phyloP scores from a whole-genome alignment of 1,284 basidiomycete species.

The Boletus mariae region DNA sequence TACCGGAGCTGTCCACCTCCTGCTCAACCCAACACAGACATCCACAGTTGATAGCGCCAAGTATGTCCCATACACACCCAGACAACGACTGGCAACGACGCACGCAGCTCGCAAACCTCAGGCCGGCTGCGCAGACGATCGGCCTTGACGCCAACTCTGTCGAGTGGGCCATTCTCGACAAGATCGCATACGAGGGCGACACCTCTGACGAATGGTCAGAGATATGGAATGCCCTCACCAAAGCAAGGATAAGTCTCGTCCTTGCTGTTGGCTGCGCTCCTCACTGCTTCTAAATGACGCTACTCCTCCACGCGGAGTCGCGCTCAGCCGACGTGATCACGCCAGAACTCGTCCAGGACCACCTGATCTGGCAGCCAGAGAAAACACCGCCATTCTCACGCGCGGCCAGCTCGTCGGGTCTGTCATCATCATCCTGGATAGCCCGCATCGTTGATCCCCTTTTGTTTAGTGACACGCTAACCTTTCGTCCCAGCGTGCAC shows the following conservation, averaged over 20 bases:
- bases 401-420: conserved; percentile 64
- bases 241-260: no score
- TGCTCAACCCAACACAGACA: no score
- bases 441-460: neutral
- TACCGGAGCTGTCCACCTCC: no score
- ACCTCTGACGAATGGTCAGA: no score
- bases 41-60: no score
- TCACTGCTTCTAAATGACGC: conserved; percentile 53
- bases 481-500: conserved; percentile 63
- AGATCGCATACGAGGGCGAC: conserved; percentile 45
- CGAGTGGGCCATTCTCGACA: conserved; percentile 84
- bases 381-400: conserved; percentile 60
- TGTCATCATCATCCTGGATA: conserved; percentile 2
- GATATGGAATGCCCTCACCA: no score
- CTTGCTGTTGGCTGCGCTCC: neutral
- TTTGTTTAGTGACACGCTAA: conserved; percentile 31
- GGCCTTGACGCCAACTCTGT: conserved; percentile 68
- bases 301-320: conserved; percentile 72
- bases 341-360: conserved; percentile 74
- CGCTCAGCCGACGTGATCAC: conserved; percentile 52
- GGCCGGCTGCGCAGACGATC: conserved; percentile 72
- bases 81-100: no score
- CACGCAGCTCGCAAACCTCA: conserved; percentile 56
- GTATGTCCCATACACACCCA: no score
- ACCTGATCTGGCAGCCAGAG: conserved; percentile 37